Base-by-base conservation (phyloP, 345 rosid species). In the Eucalyptus cladocalyx region DNA sequence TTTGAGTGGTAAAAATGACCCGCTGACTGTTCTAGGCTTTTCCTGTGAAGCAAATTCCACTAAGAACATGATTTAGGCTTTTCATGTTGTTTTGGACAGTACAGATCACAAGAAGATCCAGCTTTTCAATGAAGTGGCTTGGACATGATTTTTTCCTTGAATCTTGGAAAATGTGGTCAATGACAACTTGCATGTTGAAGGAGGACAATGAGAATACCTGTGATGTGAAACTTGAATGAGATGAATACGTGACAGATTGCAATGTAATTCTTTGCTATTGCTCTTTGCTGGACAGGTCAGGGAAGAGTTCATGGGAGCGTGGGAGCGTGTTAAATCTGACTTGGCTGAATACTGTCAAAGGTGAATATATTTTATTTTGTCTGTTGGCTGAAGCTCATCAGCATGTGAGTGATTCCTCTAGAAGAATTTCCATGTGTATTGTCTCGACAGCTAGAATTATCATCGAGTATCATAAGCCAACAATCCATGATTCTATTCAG, bases 291-390 rank as follows among this genome's bases (percentile, higher is more conserved):
- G 67, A 60, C 67, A 60, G 67, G 32, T 60, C 15, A 60, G 67
- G 0, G 67, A 60, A 60, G 67, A 58, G 65, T 0, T 60, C n/a
- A n/a, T n/a, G n/a, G n/a, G n/a, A n/a, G n/a, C n/a, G n/a, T n/a
- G n/a, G 67, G n/a, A 58, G n/a, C 32, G 1, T 5, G n/a, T 1
- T 58, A 58, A 26, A 5, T 28, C 67, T 60, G 0, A 3, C 30
- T 60, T 0, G 2, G 32, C 67, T 0, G 0, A 14, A 5, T 5
- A 1, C 0, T 60, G 67, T 60, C 67, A 28, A 26, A 60, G 67
- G 67, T 60, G 67, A 60, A 60, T 58, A 26, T 58, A 58, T 26
- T 26, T 58, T 0, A 26, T 58, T 2, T 4, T 0, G 13, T 58
- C 1, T 58, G 67, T 58, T 58, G 67, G 67, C 16, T 26, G n/a